phyloP scores from a whole-genome alignment of 345 rosid species.

The Eucalyptus dawsonii region DNA sequence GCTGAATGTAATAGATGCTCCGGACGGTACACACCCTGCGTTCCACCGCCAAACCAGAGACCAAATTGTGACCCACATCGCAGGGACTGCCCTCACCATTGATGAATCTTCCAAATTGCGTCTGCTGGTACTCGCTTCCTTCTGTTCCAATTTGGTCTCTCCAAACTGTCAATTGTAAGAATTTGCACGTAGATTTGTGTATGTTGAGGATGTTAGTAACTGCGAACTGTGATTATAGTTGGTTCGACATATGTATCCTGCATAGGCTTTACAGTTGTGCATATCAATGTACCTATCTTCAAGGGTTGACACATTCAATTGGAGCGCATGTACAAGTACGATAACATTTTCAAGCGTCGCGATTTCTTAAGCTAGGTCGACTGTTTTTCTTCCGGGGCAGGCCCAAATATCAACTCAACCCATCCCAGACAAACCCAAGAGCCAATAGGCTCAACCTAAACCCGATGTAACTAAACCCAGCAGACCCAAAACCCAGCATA shows the following conservation, averaged over 20 bases:
- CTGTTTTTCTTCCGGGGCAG: too few relatives aligned
- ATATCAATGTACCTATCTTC: not conserved
- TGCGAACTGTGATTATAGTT: not conserved
- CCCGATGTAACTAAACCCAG: too few relatives aligned
- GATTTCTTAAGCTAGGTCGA: too few relatives aligned
- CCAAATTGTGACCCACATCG: accelerated
- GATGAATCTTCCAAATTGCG: not conserved
- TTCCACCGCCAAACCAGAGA: not conserved
- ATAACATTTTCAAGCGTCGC: too few relatives aligned
- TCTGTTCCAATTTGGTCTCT: not conserved
- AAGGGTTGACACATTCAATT: not conserved
- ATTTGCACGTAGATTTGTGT: not conserved
- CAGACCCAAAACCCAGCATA: too few relatives aligned
- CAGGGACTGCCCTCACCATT: accelerated
- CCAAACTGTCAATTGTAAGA: not conserved
- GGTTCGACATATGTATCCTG: not conserved
- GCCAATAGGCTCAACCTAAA: too few relatives aligned
- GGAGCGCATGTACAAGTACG: not conserved
- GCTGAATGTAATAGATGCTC: not conserved
- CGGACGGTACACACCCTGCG: not conserved
- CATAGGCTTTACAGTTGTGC: not conserved
- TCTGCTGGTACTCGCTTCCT: not conserved
- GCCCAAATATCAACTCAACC: too few relatives aligned
- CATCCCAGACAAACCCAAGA: too few relatives aligned
- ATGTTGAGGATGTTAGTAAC: not conserved